phyloP scores from a whole-genome alignment of 345 rosid genomes.

The Theobroma cacao region DNA sequence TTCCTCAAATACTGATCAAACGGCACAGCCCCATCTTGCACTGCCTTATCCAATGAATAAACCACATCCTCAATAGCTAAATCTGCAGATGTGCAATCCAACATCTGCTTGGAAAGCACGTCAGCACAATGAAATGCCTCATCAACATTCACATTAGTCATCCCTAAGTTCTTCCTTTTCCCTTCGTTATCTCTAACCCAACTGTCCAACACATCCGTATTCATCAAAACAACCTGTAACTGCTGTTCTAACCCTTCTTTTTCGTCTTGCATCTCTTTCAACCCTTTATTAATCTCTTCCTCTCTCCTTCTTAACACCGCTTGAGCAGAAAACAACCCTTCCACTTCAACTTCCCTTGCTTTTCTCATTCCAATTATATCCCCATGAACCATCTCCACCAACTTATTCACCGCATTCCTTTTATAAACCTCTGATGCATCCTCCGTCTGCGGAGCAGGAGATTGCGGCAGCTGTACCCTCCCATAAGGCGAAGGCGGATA shows the following conservation, averaged over 20 bases:
- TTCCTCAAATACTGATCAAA: conserved; percentile 88
- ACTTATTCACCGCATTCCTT: conserved; percentile 66
- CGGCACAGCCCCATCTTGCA: conserved; percentile 58
- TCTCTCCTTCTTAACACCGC: conserved; percentile 59
- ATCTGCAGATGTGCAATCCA: conserved; percentile 70
- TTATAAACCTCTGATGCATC: conserved; percentile 68
- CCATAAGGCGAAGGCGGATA: conserved; percentile 69
- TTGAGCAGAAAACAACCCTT: conserved; percentile 68
- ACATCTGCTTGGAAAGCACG: conserved; percentile 68
- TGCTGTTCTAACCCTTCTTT: conserved; percentile 79
- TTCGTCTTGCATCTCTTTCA: conserved; percentile 71
- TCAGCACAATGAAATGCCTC: conserved; percentile 57
- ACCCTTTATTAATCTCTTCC: conserved; percentile 53
- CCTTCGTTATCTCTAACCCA: conserved; percentile 76
- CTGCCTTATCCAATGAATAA: conserved; percentile 72
- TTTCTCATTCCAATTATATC: conserved; percentile 61
- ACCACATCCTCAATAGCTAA: conserved; percentile 87
- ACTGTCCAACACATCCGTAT: conserved; percentile 51
- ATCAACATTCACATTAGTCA: conserved; percentile 46
- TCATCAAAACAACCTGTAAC: conserved; percentile 78
- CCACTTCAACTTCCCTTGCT: conserved; percentile 73
- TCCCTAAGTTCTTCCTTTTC: conserved; percentile 25
- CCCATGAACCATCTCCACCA: conserved; percentile 61
- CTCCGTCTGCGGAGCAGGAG: conserved; percentile 47
- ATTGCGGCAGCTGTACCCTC: conserved; percentile 18